These are phyloP conservation scores for Coniosporium uncinatum DNA, from an alignment of 2,329 filamentous ascomycete species.

Conservation along the genomic window DNA sequence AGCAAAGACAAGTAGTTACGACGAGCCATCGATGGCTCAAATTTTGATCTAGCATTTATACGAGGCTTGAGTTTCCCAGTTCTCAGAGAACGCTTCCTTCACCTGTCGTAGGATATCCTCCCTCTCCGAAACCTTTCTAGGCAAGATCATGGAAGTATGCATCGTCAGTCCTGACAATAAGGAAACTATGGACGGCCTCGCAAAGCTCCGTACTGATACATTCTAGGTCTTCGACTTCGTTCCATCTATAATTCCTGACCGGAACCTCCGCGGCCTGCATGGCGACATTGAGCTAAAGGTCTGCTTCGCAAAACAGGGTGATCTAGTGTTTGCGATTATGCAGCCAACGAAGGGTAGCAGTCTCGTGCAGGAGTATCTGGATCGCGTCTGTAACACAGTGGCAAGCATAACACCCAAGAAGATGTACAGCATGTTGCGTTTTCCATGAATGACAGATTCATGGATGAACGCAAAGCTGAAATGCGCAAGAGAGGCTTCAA, in stretches of 20 bases:
- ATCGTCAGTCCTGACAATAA: slow-evolving; percentile 7
- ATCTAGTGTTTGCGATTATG: slow-evolving; percentile 10
- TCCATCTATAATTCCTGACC: slow-evolving; percentile 4
- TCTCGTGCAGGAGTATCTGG: not conserved
- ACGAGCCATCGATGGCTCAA: too few species aligned
- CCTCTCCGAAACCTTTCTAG: too few species aligned
- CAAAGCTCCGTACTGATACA: slow-evolving; percentile 7
- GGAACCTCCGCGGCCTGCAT: slow-evolving; percentile 2
- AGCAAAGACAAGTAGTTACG: too few species aligned
- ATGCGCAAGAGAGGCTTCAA: slow-evolving; percentile 1
- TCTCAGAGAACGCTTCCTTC: too few species aligned
- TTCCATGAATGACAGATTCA: not conserved
- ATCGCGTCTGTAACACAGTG: too few species aligned
- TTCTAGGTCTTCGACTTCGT: slow-evolving; percentile 10
- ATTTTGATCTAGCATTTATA: too few species aligned
- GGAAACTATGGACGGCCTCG: slow-evolving; percentile 10
- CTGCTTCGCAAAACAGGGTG: slow-evolving; percentile 9
- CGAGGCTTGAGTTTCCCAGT: too few species aligned
- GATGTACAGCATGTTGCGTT: not conserved
- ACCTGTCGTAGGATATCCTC: too few species aligned
- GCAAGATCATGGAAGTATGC: slow-evolving; percentile 9
- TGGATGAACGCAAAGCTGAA: not conserved
- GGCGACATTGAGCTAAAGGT: slow-evolving; percentile 9
- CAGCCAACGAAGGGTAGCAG: slow-evolving; percentile 6
- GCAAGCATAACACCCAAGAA: too few species aligned